These are phyloP conservation scores for Cladosporium sp. DNA, from an alignment of 2,329 filamentous ascomycete genomes.

Conservation along the genomic window DNA sequence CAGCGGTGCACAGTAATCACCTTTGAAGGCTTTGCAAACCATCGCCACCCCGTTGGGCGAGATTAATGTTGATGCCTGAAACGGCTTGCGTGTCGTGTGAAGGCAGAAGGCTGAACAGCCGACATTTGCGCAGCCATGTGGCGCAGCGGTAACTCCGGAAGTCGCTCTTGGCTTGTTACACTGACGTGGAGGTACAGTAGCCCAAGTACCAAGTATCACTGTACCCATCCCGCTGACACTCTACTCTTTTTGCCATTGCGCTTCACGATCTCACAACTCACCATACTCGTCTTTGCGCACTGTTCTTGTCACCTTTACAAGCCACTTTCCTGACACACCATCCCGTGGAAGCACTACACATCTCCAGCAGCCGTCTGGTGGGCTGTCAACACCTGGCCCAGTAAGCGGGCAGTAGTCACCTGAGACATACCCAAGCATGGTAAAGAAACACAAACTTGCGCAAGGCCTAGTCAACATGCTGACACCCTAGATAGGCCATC, in stretches of 20 bases:
- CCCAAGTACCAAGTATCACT: not conserved
- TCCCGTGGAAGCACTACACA: not conserved
- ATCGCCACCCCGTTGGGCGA: conserved; percentile 3
- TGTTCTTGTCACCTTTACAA: not conserved
- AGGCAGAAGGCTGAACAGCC: not conserved
- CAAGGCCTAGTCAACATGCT: not conserved
- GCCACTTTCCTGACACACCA: not conserved
- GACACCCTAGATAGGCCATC: conserved; percentile 45
- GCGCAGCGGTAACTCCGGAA: conserved; percentile 6
- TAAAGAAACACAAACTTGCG: not conserved
- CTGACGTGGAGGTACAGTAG: conserved; percentile 12
- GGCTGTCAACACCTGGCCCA: conserved; percentile 18
- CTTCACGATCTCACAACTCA: not conserved
- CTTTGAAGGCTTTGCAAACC: not conserved
- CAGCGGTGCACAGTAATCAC: not conserved
- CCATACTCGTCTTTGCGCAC: conserved; percentile 4
- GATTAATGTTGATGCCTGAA: conserved; percentile 14
- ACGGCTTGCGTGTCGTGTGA: conserved; percentile 14
- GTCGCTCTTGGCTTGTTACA: conserved; percentile 10
- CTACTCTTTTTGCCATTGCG: conserved; percentile 16
- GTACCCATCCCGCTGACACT: not conserved
- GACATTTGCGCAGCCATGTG: not conserved
- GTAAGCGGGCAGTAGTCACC: conserved; percentile 15
- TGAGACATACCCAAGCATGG: conserved; percentile 10
- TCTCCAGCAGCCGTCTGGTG: conserved; percentile 7